phyloP scores from a whole-genome alignment of 208 protist genomes.

The Leishmania amazonensis region DNA sequence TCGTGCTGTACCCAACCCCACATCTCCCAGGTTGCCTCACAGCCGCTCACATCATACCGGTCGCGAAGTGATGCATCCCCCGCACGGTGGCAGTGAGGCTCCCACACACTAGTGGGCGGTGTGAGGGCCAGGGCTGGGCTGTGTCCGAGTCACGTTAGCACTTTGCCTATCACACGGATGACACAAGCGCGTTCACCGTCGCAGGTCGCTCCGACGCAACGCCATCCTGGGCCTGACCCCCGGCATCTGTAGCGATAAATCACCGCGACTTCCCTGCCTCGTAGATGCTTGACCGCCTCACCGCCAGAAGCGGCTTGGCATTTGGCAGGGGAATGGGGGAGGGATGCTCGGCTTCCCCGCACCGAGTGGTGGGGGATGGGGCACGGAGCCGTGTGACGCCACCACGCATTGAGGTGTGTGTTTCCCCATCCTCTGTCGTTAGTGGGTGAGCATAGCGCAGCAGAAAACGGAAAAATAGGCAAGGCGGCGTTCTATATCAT shows the following conservation, averaged over 20 bases:
- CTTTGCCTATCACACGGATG: not conserved
- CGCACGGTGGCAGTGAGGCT: not conserved
- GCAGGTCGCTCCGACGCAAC: not conserved
- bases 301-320: not conserved
- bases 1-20: too few species aligned
- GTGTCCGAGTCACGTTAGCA: not conserved
- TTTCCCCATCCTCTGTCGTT: not conserved
- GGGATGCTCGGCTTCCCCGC: not conserved
- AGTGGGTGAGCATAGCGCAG: not conserved
- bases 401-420: not conserved
- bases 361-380: not conserved
- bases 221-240: not conserved
- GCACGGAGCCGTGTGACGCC: too few species aligned
- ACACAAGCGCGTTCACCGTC: not conserved
- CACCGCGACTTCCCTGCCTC: not conserved
- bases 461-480: not conserved
- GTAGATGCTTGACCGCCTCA: not conserved
- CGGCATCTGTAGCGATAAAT: not conserved
- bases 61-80: not conserved
- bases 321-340: not conserved
- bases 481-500: too few species aligned
- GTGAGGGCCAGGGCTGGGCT: not conserved
- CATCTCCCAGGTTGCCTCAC: not conserved
- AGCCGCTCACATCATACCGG: not conserved
- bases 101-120: not conserved